Conservation (phyloP, 2,329 filamentous ascomycete genomes). For the Didymella exigua region DNA sequence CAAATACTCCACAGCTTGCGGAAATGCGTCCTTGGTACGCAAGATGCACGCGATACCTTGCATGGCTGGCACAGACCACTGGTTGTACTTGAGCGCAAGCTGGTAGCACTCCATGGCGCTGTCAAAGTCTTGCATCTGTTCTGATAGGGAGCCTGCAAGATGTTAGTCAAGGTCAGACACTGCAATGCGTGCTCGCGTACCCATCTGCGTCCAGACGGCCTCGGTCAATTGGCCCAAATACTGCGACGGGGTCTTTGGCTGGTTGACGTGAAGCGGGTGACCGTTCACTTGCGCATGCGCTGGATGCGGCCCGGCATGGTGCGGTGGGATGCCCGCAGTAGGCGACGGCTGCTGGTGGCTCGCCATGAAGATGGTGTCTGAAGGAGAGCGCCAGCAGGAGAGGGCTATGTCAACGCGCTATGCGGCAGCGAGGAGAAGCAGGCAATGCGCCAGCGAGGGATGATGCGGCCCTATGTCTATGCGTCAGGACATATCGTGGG, state of each 20-base stretch:
- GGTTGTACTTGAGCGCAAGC: slow-evolving; percentile 84
- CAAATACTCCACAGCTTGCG: slow-evolving; percentile 91
- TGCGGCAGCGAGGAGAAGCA: slow-evolving; percentile 17
- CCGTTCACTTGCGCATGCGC: slow-evolving; percentile 64
- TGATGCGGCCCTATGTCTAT: not conserved
- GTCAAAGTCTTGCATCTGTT: slow-evolving; percentile 85
- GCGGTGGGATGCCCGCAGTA: slow-evolving; percentile 72
- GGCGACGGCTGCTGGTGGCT: slow-evolving; percentile 78
- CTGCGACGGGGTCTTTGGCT: slow-evolving; percentile 70
- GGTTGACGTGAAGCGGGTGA: slow-evolving; percentile 60
- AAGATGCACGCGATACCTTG: slow-evolving; percentile 91
- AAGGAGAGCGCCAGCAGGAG: slow-evolving; percentile 5
- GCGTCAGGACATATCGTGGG: not conserved
- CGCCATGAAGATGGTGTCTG: slow-evolving; percentile 59
- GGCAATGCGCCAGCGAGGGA: slow-evolving; percentile 2
- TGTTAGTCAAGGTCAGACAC: slow-evolving; percentile 29
- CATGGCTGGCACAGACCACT: slow-evolving; percentile 88
- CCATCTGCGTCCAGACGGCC: slow-evolving; percentile 88
- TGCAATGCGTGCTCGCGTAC: slow-evolving; percentile 59
- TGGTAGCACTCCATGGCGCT: slow-evolving; percentile 91
- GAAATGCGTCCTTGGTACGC: slow-evolving; percentile 89
- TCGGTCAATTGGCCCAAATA: slow-evolving; percentile 83
- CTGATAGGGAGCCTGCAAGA: slow-evolving; percentile 75
- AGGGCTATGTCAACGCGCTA: slow-evolving; percentile 7
- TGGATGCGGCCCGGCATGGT: slow-evolving; percentile 70